A percentile compares a stretch with the other conserved stretches of the same genome.
phyloP scores from a whole-genome alignment of 441 rosid genomes.

The Macaranga tanarius region DNA sequence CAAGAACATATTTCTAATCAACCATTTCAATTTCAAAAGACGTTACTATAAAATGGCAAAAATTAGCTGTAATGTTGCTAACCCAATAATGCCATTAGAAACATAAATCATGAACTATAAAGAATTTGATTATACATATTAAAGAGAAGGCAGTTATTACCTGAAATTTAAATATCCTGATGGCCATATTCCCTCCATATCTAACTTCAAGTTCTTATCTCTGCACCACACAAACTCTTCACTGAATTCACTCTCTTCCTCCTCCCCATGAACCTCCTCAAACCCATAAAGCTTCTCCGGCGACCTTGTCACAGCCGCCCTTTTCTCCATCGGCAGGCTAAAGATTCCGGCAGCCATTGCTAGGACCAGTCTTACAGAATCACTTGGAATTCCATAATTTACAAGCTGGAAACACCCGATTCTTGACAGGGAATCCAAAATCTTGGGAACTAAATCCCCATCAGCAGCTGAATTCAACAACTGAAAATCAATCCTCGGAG shows the following conservation, averaged over 20 bases:
- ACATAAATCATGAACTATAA: not conserved
- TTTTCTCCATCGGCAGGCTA: conserved; percentile 41
- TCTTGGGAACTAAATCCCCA: conserved; percentile 28
- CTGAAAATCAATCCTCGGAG: conserved; percentile 57
- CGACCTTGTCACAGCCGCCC: conserved; percentile 39
- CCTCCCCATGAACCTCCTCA: conserved; percentile 47
- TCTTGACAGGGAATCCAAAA: conserved; percentile 51
- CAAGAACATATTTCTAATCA: no score
- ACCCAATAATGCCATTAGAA: not conserved
- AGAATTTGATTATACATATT: not conserved
- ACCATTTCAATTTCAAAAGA: no score
- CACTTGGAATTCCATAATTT: conserved; percentile 54
- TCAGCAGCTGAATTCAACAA: conserved; percentile 26
- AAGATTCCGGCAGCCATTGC: conserved; percentile 44
- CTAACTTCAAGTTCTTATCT: conserved; percentile 37
- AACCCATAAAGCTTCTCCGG: conserved; percentile 51
- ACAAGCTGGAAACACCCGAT: conserved; percentile 79
- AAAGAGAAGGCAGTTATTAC: conserved; percentile 28
- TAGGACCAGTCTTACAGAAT: conserved; percentile 34
- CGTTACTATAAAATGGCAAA: not conserved
- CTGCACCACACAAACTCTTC: conserved; percentile 65
- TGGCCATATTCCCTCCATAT: conserved; percentile 59
- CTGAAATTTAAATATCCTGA: conserved; percentile 58
- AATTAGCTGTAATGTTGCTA: not conserved
- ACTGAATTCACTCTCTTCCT: conserved; percentile 38